Evolutionary conservation across 768 basidiomycete genomes (phyloP), one percentile per base, ranked within the genome.

Genomic region (Boletus rufocinnamomeus): DNA sequence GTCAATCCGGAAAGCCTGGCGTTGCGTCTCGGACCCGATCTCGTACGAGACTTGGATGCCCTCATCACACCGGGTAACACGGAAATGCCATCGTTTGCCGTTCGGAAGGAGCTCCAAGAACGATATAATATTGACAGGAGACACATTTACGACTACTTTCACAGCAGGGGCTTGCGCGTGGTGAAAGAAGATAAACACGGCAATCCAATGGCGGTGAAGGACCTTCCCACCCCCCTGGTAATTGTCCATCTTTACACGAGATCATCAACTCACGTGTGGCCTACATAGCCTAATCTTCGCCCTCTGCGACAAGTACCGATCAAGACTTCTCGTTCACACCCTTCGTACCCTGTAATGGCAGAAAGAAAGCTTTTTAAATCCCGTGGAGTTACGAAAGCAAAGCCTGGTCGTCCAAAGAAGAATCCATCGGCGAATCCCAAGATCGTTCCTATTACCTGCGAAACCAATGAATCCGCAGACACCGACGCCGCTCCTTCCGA

Each of bases 91-190:
- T 81, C 84, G 11, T 91, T 89, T 64, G 78, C 83, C 9, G 76
- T 85, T 52, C 81, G 88, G 56, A 86, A 85, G 61, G 85, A 84
- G 59, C 82, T 90, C 35, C 88, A 90, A 72, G 81, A 84, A 66
- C 82, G 85, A 47, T 88, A 87, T 69, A 77, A 76, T 58, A 85
- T 88, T 57, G 88, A 90, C 69, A 78, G 88, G 62, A 76, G 88
- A 63, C 88, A 88, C 63, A 84, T 90, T 61, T 90, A 90, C 67
- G 88, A 90, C 72, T 89, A 89, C 70, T 89, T 88, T 72, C 88
- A 89, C 71, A 80, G 78, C 65, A 75, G 78, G 65, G 82, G 85
- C 40, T 66, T 86, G 59, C 83, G 85, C 30, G 85, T 86, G 28
- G 81, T 84, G 25, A 86, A 84, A 64, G 84, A 86, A 66, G 84